A percentile compares a stretch with the other conserved stretches of the same genome.
These are phyloP conservation scores for Larix kaempferi DNA, from an alignment of 75 land plant genomes.

Conservation along the genomic window DNA sequence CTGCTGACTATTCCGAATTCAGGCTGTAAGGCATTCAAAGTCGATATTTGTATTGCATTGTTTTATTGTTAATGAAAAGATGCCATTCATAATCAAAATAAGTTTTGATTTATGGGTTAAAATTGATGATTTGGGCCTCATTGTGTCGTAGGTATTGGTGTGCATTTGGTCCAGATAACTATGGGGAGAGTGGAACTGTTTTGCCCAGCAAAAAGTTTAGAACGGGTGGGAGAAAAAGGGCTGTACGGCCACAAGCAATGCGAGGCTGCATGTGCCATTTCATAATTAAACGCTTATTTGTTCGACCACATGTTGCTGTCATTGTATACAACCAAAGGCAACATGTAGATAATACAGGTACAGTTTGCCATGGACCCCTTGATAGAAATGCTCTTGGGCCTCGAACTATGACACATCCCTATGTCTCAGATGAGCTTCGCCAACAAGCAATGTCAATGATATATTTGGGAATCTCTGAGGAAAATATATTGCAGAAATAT, in stretches of 20 bases:
- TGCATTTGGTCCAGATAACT: constrained; percentile 83
- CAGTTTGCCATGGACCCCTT: constrained; percentile 79
- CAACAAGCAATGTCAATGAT: constrained; percentile 79
- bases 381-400: constrained; percentile 80
- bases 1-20: constrained; percentile 62
- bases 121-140: constrained; percentile 1
- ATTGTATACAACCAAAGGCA: constrained; percentile 62
- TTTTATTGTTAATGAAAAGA: neutral
- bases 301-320: constrained; percentile 65
- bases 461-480: constrained; percentile 72
- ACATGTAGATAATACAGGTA: constrained; percentile 71
- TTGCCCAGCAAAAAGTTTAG: constrained; percentile 66
- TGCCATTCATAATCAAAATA: neutral
- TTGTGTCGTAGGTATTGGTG: constrained; percentile 71
- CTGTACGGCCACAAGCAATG: constrained; percentile 79
- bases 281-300: constrained; percentile 67
- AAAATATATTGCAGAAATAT: constrained; percentile 58
- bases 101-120: neutral
- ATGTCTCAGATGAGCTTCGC: constrained; percentile 61
- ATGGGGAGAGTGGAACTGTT: constrained; percentile 68
- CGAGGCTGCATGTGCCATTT: constrained; percentile 85
- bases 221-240: constrained; percentile 65
- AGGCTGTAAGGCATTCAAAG: constrained; percentile 35
- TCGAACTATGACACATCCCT: constrained; percentile 59
- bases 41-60: neutral